Conservation (phyloP, 306 rosid genomes). For the Pterocarpus macrocarpus region DNA sequence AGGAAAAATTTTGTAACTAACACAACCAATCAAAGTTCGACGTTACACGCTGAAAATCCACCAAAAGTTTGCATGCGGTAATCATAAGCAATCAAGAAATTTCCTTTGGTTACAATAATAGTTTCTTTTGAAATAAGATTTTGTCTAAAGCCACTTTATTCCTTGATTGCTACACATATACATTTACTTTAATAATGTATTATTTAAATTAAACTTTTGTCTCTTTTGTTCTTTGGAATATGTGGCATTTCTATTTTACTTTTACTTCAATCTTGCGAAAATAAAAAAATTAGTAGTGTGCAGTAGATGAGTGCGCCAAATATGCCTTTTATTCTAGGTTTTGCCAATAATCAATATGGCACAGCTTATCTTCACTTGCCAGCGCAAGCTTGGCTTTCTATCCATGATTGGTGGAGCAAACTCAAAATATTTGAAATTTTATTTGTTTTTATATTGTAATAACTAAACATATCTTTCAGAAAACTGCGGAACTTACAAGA, state of each 20-base stretch:
- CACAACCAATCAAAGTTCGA: background rate
- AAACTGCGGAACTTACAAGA: background rate
- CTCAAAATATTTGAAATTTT: conserved; percentile 26
- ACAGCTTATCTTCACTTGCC: too few relatives aligned
- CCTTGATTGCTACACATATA: background rate
- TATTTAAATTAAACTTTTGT: background rate
- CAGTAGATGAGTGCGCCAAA: background rate
- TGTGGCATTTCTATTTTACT: conserved; percentile 6
- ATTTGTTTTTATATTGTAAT: conserved; percentile 2
- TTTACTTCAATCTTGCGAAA: too few relatives aligned
- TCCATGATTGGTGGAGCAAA: conserved; percentile 36
- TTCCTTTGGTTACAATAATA: background rate
- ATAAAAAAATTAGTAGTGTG: background rate
- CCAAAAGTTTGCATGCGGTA: background rate
- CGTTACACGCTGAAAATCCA: background rate
- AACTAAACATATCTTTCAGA: conserved; percentile 2
- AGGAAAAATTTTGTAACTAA: background rate
- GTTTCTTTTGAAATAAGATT: background rate
- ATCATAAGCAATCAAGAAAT: conserved; percentile 17
- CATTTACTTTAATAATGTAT: conserved; percentile 1
- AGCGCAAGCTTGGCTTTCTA: background rate
- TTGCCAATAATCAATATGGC: conserved; percentile 24
- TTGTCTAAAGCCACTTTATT: conserved; percentile 17
- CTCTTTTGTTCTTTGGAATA: background rate
- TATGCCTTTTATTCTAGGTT: conserved; percentile 3